phyloP scores from a whole-genome alignment of 257 asterid species.

The Solanum piurae region DNA sequence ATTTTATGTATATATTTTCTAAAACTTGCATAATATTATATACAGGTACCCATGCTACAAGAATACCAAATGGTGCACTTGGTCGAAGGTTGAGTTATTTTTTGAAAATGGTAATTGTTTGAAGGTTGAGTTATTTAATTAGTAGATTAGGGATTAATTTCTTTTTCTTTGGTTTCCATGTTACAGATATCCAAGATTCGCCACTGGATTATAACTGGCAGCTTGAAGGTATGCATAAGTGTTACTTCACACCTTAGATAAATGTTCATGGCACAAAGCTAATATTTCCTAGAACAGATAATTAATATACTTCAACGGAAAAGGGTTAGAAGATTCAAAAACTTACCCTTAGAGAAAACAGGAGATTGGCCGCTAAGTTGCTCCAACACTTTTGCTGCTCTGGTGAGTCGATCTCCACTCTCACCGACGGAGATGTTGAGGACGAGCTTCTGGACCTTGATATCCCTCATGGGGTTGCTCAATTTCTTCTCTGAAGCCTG shows the following conservation, averaged over 20 bases:
- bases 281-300: background rate
- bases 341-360: conserved; percentile 10
- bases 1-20: background rate
- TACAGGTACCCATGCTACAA: background rate
- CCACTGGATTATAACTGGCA: background rate
- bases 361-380: too few relatives aligned
- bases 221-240: background rate
- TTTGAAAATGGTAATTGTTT: too few relatives aligned
- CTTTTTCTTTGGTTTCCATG: background rate
- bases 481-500: conserved; percentile 2
- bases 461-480: too few relatives aligned
- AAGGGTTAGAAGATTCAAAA: background rate
- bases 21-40: background rate
- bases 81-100: background rate
- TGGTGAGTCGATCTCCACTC: too few relatives aligned
- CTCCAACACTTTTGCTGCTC: too few relatives aligned
- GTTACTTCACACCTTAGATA: background rate
- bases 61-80: background rate
- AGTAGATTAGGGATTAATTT: background rate
- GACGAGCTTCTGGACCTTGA: too few relatives aligned
- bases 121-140: background rate
- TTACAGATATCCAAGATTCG: background rate
- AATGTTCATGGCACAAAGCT: background rate
- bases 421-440: too few relatives aligned
- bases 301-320: background rate